Evolutionary conservation across 495 filamentous ascomycete species (phyloP), one percentile per base, ranked within the genome.

Genomic region (Neurospora sublineolata): DNA sequence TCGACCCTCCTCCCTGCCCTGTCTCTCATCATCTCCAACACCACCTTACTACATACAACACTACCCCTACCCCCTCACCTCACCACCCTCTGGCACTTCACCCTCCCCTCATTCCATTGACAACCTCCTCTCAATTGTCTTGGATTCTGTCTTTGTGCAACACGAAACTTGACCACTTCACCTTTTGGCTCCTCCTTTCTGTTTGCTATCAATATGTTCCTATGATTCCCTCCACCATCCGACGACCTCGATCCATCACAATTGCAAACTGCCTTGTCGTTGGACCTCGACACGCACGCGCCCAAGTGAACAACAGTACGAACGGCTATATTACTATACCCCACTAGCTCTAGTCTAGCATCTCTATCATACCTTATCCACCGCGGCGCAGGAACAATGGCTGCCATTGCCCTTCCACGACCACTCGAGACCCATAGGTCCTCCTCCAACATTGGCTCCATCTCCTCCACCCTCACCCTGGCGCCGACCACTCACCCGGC

Each of bases 401-500:
- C 86, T 46, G 84, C 87, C 68, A 82, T 87, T 77, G 82, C 85
- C 40, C 82, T 87, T 10, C 81, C 86, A 30, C 81, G 86, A 40
- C 85, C 85, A 37, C 80, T 87, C 42, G 78, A 82, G 37, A 73
- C 82, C 7, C 84, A 84, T 72, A 83, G 82, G 42, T 79, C 84
- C 69, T 79, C 84, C 18, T 82, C 83, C 69, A 80, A 77, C 77
- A 83, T 82, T 75, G 83, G 76, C 79, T 82, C 80, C 75, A 82
- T 84, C 75, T 80, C 83, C 74, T 83, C 80, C 76, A 75, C 83
- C 80, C 79, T 87, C 76, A 79, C 84, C 75, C 79, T 88, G 80
- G 79, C 88, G 72, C 72, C 76, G 71, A 80, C 85, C 78, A 82
- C 78, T 67, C 82, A 82, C 60, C 83, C 84, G 12, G 77, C 79